Conservation (phyloP, 139 green algal genomes). For the Trebouxia sp. region DNA sequence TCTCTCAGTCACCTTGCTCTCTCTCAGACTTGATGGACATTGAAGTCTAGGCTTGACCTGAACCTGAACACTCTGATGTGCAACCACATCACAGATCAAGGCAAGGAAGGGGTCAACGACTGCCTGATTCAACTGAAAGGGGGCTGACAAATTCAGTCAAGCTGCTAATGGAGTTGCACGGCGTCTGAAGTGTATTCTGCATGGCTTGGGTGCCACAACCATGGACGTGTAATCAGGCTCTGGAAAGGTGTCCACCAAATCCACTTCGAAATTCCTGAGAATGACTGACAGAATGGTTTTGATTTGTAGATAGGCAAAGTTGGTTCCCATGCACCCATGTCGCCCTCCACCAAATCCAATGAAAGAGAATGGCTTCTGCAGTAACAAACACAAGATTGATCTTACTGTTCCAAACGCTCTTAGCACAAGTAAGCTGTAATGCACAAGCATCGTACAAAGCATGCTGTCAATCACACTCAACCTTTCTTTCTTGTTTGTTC, state of each 20-base stretch:
- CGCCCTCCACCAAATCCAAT: slow-evolving; percentile 95
- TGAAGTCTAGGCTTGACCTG: too few species aligned
- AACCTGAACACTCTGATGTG: too few species aligned
- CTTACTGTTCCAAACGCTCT: too few species aligned
- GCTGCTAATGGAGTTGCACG: slow-evolving; percentile 23
- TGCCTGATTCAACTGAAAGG: background rate
- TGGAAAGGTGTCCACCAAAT: slow-evolving; percentile 88
- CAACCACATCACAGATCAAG: too few species aligned
- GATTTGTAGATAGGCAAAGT: slow-evolving; percentile 98
- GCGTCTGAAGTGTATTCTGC: slow-evolving; percentile 84
- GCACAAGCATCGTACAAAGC: too few species aligned
- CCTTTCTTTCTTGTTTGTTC: too few species aligned
- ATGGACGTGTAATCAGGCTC: slow-evolving; percentile 93
- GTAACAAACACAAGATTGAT: background rate
- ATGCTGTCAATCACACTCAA: too few species aligned
- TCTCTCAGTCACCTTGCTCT: too few species aligned
- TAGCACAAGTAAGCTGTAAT: too few species aligned
- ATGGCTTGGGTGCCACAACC: slow-evolving; percentile 92
- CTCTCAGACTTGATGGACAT: too few species aligned
- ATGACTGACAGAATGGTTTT: slow-evolving; percentile 96
- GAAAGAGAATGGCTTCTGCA: slow-evolving; percentile 73
- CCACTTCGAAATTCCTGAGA: slow-evolving; percentile 97
- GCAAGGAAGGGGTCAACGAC: too few species aligned
- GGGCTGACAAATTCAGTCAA: background rate
- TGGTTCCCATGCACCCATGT: slow-evolving; percentile 97